A percentile compares a stretch with the other conserved stretches of the same genome.
Conservation (phyloP, 2,329 filamentous ascomycete species). For the Trichoderma lentiforme region DNA sequence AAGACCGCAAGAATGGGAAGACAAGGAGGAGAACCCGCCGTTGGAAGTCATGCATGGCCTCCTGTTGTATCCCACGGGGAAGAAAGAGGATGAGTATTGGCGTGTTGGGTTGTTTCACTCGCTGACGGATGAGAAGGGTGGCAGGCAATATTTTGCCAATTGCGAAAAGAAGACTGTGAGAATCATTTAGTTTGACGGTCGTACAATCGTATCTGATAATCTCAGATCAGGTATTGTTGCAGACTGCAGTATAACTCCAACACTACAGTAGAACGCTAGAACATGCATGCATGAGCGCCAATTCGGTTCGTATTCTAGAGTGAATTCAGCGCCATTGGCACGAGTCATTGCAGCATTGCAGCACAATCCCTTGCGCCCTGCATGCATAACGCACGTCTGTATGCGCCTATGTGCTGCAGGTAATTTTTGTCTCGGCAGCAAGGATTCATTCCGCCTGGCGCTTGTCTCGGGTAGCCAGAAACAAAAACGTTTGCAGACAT, state of each 20-base stretch:
- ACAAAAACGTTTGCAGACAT: neutral
- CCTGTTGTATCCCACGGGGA: neutral
- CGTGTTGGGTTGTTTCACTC: neutral
- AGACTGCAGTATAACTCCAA: neutral
- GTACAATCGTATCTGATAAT: neutral
- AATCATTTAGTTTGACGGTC: neutral
- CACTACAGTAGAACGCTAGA: neutral
- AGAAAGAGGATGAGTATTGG: neutral
- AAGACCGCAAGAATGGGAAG: neutral
- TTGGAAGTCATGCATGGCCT: neutral
- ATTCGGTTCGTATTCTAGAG: neutral
- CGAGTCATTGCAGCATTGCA: neutral
- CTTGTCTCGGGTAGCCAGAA: neutral
- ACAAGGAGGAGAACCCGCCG: neutral
- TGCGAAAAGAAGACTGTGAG: neutral
- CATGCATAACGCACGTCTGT: neutral
- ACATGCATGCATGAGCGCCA: neutral
- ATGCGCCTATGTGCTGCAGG: neutral
- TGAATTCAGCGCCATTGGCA: neutral
- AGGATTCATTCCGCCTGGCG: neutral
- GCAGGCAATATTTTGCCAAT: neutral
- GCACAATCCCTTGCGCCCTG: neutral
- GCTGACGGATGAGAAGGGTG: neutral
- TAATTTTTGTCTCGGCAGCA: neutral
- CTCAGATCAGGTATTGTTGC: neutral